Percentiles rank a stretch among this genome's conserved stretches.
These are phyloP conservation scores for Lepiota brunneoincarnata DNA, from an alignment of 768 basidiomycete genomes.

Conservation along the genomic window DNA sequence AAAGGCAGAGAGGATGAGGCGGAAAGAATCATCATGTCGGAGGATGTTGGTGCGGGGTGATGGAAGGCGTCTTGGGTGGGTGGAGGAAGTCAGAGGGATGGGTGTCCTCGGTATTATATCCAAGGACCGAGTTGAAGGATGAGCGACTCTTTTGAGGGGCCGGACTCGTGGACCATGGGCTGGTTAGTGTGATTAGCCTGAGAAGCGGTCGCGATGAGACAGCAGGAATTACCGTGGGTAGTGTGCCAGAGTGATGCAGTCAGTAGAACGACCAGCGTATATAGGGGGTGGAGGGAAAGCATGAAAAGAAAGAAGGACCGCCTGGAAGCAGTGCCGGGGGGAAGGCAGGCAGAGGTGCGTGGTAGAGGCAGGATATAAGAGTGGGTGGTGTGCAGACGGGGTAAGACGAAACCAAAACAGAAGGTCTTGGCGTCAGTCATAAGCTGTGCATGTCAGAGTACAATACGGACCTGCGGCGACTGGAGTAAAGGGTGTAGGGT, in stretches of 20 bases:
- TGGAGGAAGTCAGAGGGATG: conserved; percentile 16
- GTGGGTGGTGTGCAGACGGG: too few species aligned
- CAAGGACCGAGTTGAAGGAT: conserved; percentile 49
- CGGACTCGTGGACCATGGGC: conserved; percentile 46
- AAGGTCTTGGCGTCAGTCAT: conserved; percentile 15
- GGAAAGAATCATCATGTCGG: conserved; percentile 67
- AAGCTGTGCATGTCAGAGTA: conserved; percentile 14
- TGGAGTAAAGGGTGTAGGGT: neutral
- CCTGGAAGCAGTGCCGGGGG: conserved; percentile 19
- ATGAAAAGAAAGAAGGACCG: conserved; percentile 33
- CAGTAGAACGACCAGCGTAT: conserved; percentile 46
- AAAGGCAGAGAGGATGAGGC: conserved; percentile 66
- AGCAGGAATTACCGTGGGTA: conserved; percentile 27
- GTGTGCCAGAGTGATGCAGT: conserved; percentile 26
- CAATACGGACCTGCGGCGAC: conserved; percentile 12
- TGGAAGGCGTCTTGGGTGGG: conserved; percentile 31
- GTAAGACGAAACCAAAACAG: conserved; percentile 8
- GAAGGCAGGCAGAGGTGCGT: neutral
- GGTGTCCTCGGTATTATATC: conserved; percentile 54
- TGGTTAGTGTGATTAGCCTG: conserved; percentile 19
- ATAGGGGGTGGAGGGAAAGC: conserved; percentile 28
- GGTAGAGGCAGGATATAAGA: conserved; percentile 12
- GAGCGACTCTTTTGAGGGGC: conserved; percentile 46
- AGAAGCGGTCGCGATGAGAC: neutral
- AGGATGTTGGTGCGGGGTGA: conserved; percentile 44